Base-by-base conservation (phyloP, 331 rosid species). In the Acacia pycnantha region DNA sequence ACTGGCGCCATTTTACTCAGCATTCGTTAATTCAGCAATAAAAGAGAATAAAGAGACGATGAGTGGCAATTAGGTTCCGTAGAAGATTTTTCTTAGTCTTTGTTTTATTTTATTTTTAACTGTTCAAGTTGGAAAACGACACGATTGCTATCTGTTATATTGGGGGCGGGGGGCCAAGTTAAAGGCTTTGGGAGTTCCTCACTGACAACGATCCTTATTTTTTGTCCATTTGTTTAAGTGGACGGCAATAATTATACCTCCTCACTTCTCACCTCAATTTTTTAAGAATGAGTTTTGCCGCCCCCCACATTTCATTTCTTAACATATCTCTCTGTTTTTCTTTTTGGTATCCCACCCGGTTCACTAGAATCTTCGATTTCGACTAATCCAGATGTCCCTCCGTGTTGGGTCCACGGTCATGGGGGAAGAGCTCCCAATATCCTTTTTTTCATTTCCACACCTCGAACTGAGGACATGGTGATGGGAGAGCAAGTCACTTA, bases 151-250 rank as follows among this genome's bases (percentile, higher is more conserved):
- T 59, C 33, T 24, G 66, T 24, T 59, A 22, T 24, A 11, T 59
- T 22, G 33, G 33, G 33, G 31, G 29, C 35, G 14, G 50, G 67
- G 70, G 73, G 73, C 54, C 71, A 16, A 16, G 12, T 33, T 31
- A 1, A 19, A 8, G 44, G 24, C 44, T 29, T 50, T 31, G 12
- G 40, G 31, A 21, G 21, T 46, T 46, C 48, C 81, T 64, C 37
- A 33, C 64, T 64, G 54, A 21, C 22, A 59, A 59, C 19, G 51
- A 59, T 80, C 58, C 74, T 3, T 24, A 33, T 29, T 9, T 73
- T 62, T 72, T 35, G 59, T 70, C 16, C 27, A 26, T n/a, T 69
- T 64, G 44, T 48, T 70, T 53, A 40, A 26, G 70, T 70, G 82
- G 58, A 12, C 62, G 26, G 31, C 37, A 40, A 26, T 37, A 75